phyloP scores from a whole-genome alignment of 176 grass and related monocot species.

The Lolium rigidum region DNA sequence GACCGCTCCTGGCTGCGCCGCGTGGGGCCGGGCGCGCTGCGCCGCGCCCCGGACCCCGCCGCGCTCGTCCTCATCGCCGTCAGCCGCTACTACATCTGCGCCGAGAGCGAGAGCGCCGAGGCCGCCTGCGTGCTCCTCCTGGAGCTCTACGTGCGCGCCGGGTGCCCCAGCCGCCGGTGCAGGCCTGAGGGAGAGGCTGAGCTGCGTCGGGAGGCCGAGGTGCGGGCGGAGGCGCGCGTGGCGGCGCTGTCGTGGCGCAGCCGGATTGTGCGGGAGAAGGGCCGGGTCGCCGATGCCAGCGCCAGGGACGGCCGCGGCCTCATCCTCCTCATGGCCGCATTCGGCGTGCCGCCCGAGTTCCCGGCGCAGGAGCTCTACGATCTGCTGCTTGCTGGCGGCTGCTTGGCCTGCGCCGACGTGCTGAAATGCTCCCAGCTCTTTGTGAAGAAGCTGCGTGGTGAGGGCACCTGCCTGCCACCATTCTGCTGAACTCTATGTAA shows the following conservation, averaged over 20 bases:
- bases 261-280: constrained; percentile 46
- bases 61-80: constrained; percentile 56
- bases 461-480: background rate
- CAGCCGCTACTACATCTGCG: constrained; percentile 59
- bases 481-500: background rate
- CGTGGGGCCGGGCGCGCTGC: constrained; percentile 43
- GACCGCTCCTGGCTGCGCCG: constrained; percentile 53
- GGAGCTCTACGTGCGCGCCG: constrained; percentile 60
- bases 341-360: constrained; percentile 56
- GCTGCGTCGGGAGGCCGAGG: constrained; percentile 22
- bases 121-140: constrained; percentile 66
- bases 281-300: constrained; percentile 29
- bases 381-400: constrained; percentile 32
- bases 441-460: constrained; percentile 50
- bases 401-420: constrained; percentile 42
- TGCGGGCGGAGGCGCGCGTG: constrained; percentile 43
- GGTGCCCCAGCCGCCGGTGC: constrained; percentile 37
- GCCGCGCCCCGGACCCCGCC: constrained; percentile 50
- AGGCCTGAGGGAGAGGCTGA: background rate
- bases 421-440: constrained; percentile 57
- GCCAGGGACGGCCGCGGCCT: constrained; percentile 60
- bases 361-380: constrained; percentile 47
- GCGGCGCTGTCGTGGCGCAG: constrained; percentile 55
- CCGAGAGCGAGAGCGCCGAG: constrained; percentile 41
- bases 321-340: constrained; percentile 52